Conservation (phyloP, 1,284 basidiomycete genomes). For the Kwoniella shivajii region DNA sequence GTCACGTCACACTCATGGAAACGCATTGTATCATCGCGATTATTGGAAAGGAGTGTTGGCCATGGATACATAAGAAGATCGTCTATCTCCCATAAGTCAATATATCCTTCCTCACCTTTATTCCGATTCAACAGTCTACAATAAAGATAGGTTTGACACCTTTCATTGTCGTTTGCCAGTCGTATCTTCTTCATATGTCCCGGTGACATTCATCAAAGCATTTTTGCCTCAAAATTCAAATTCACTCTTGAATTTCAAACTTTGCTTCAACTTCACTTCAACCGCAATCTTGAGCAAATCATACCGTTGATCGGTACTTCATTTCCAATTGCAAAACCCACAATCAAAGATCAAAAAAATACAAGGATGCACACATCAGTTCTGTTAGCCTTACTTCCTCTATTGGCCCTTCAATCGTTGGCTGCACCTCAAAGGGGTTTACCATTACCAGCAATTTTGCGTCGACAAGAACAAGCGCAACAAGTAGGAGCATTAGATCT, state of each 20-base stretch:
- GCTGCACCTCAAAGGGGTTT: background rate
- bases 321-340: background rate
- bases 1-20: no score
- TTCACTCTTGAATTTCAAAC: no score
- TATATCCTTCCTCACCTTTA: background rate
- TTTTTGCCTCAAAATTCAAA: background rate
- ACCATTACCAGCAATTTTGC: slow-evolving; percentile 5
- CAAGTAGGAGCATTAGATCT: background rate
- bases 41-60: no score
- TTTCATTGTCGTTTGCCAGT: no score
- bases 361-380: slow-evolving; percentile 10
- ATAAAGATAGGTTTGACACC: slow-evolving; percentile 7
- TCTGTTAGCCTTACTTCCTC: slow-evolving; percentile 5
- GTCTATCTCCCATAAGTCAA: no score
- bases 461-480: background rate
- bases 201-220: background rate
- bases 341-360: background rate
- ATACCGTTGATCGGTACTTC: slow-evolving; percentile 4
- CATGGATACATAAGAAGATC: no score
- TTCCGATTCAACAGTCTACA: background rate
- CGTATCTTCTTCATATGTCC: background rate
- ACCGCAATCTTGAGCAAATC: background rate
- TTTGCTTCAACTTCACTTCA: background rate
- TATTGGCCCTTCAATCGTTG: background rate
- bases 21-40: no score